These are phyloP conservation scores for Komagataella pastoris DNA, from an alignment of 805 yeast species.

Conservation along the genomic window DNA sequence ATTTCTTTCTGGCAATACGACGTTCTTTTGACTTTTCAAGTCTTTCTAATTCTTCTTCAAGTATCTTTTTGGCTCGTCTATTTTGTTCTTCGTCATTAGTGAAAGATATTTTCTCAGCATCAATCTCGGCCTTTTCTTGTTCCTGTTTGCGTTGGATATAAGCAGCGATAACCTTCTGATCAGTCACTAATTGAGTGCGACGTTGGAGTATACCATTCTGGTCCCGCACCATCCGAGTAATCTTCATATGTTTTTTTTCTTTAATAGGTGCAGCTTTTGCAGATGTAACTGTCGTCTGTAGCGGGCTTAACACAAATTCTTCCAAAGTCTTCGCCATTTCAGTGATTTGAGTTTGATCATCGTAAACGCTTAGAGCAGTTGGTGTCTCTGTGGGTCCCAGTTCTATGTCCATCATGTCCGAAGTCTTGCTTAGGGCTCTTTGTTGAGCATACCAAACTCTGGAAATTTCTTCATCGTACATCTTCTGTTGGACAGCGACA, in stretches of 20 bases:
- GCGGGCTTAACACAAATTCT: not conserved
- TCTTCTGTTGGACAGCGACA: constrained; percentile 76
- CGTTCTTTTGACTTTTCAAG: constrained; percentile 66
- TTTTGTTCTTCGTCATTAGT: constrained; percentile 80
- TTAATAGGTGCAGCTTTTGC: not conserved
- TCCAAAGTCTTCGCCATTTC: not conserved
- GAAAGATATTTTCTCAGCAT: constrained; percentile 59
- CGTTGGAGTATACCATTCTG: constrained; percentile 79
- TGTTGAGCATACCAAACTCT: constrained; percentile 86
- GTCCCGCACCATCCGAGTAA: constrained; percentile 72
- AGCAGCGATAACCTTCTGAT: constrained; percentile 78
- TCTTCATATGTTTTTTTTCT: constrained; percentile 28
- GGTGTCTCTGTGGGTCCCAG: not conserved
- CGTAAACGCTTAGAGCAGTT: not conserved
- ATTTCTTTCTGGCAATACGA: constrained; percentile 41
- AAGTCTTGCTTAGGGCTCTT: constrained; percentile 31
- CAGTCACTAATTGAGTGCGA: constrained; percentile 62
- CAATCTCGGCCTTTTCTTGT: constrained; percentile 33
- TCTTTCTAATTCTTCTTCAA: constrained; percentile 79
- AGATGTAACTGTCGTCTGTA: not conserved
- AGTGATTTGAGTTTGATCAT: not conserved
- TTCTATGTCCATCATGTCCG: constrained; percentile 4
- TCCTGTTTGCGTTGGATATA: constrained; percentile 46
- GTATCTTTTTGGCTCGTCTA: constrained; percentile 56
- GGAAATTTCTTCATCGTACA: constrained; percentile 81